Base-by-base conservation (phyloP, 441 rosid species). In the Erodium moschatum region DNA sequence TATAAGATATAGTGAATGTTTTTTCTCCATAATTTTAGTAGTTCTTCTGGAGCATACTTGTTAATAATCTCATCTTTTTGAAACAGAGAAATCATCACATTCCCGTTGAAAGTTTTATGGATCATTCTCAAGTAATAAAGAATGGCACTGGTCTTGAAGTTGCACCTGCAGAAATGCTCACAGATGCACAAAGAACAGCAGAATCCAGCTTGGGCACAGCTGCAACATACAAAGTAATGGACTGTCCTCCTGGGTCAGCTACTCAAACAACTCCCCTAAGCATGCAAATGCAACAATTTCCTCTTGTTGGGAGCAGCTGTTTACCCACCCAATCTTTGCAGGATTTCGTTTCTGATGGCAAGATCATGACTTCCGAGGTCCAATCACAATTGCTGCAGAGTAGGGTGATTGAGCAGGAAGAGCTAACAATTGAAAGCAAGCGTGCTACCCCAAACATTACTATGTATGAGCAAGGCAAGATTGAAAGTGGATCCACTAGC, bases 1-100 rank as follows among this genome's bases (percentile, higher is more conserved):
- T 52, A n/a, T 52, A 52, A 52, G 60, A 52, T 5, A 52, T 52
- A 54, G 1, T 18, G 21, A 19, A 56, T 18, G 3, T 18, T 18
- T 18, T 56, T 16, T 27, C 9, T 35, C 40, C 6, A 5, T 35
- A 35, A 35, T 3, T 35, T 35, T 5, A 8, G 5, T 60, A 46
- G 9, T 24, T 50, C 19, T 78, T 70, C 21, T 21, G n/a, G 42
- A 52, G 63, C 21, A 70, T 60, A 60, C 42, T 27, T 65, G 18
- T 16, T 74, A 4, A 63, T 65, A 42, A 44, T 56, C 50, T 76
- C 4, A 46, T 40, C 64, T 70, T 1, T 31, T 76, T 78, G 76
- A 70, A 68, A 70, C 82, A 89, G 96, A 83, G 82, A 75, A 85
- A 74, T 76, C 76, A 70, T 66, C 75, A 74, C 33, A 76, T 74